Conservation (phyloP, 2,329 filamentous ascomycete species). For the Fragosphaeria purpurea region DNA sequence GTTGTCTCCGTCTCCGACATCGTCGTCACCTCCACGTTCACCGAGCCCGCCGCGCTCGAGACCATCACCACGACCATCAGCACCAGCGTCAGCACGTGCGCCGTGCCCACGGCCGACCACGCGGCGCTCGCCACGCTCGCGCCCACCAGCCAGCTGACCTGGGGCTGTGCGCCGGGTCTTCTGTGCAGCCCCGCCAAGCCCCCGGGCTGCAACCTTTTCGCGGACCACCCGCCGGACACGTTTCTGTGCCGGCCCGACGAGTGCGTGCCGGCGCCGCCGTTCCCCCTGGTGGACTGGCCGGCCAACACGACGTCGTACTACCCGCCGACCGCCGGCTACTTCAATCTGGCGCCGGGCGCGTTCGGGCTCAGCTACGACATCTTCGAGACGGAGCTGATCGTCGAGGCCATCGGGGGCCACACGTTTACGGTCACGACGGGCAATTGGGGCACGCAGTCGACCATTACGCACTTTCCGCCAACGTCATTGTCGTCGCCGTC, state of each 20-base stretch:
- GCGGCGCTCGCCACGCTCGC: constrained; percentile 17
- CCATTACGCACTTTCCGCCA: constrained; percentile 30
- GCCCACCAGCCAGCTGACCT: constrained; percentile 33
- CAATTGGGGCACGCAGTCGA: constrained; percentile 43
- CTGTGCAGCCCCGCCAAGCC: constrained; percentile 45
- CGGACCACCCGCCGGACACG: constrained; percentile 31
- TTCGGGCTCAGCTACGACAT: constrained; percentile 57
- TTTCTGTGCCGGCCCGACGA: constrained; percentile 36
- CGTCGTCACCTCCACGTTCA: constrained; percentile 8
- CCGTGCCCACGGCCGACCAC: constrained; percentile 28
- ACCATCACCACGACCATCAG: constrained; percentile 25
- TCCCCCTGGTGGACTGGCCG: constrained; percentile 31
- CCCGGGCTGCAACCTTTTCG: constrained; percentile 40
- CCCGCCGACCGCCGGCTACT: constrained; percentile 46
- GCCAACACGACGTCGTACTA: constrained; percentile 38
- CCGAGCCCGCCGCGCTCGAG: not conserved
- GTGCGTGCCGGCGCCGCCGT: constrained; percentile 33
- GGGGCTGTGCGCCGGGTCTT: constrained; percentile 42
- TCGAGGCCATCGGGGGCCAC: constrained; percentile 25
- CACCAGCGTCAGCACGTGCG: constrained; percentile 29
- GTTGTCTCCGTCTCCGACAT: constrained; percentile 5
- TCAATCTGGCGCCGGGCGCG: constrained; percentile 50
- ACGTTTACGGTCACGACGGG: constrained; percentile 39
- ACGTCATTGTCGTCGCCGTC: constrained; percentile 9
- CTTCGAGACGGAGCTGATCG: constrained; percentile 37